A percentile compares a stretch with the other conserved stretches of the same genome.
These are phyloP conservation scores for Theileria equi DNA, from an alignment of 169 alveolate genomes.

Conservation along the genomic window DNA sequence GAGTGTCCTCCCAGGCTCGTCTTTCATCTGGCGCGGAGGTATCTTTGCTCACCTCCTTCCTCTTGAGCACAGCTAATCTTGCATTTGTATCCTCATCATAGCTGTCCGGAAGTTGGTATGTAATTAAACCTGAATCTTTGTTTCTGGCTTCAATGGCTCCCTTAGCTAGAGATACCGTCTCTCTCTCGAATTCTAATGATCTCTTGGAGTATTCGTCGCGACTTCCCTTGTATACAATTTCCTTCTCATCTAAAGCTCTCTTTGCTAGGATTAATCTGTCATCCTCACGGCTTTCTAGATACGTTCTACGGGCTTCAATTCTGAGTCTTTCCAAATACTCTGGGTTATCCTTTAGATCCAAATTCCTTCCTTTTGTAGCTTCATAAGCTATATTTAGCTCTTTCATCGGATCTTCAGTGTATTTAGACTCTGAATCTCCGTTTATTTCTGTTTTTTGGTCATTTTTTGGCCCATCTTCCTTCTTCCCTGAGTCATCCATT, in stretches of 20 bases:
- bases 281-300: conserved; percentile 90
- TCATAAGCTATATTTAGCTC: conserved; percentile 64
- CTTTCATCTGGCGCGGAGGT: conserved; percentile 31
- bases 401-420: no score
- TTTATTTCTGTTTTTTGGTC: not conserved
- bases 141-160: conserved; percentile 80
- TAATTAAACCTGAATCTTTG: conserved; percentile 68
- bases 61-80: conserved; percentile 34
- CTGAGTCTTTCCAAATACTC: conserved; percentile 71
- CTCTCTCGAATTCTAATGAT: conserved; percentile 81
- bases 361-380: conserved; percentile 68
- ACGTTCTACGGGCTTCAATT: conserved; percentile 86
- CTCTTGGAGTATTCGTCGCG: conserved; percentile 64
- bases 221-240: conserved; percentile 73
- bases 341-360: conserved; percentile 62
- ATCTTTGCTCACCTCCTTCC: conserved; percentile 22
- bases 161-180: conserved; percentile 84
- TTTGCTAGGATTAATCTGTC: conserved; percentile 91
- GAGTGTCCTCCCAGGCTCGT: conserved; percentile 46
- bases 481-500: not conserved
- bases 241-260: conserved; percentile 85
- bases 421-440: not conserved
- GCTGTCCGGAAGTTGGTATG: conserved; percentile 82
- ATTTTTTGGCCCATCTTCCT: not conserved
- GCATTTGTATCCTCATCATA: conserved; percentile 80